Evolutionary conservation across 768 basidiomycete species (phyloP), one percentile per base, ranked within the genome.

Genomic region (Phanerodontia chrysosporium): DNA sequence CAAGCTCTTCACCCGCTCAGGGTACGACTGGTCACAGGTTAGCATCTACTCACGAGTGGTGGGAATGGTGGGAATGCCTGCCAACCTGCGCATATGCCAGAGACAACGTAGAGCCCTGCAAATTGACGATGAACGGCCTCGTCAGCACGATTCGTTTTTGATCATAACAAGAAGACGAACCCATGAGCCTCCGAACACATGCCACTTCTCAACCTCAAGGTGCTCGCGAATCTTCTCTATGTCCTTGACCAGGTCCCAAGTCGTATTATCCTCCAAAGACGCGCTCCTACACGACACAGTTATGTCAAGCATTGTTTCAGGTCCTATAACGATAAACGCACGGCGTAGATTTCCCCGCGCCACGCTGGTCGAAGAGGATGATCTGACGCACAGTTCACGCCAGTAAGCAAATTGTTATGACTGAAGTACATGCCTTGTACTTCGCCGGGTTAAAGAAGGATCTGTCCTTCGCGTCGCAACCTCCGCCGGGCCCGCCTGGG

Each of bases 171-270:
- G 21, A 24, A 51, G n/a, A 69, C 76, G 51, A 64, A 89, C 90
- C 94, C 95, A 96, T 51, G 89, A 92, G 9, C 95, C 95, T 28
- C 95, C 95, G 68, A 98, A 97, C 27, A 97, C 91, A 58, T 95
- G 86, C 95, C 94, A 97, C 67, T 85, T 91, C 21, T 91, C 86
- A 57, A 98, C 80, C 44, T 74, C 74, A 16, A 98, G 80, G 58
- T 89, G 81, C 68, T 87, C 78, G 58, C 95, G 81, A 25, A 96
- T 74, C 66, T 77, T 87, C 70, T 98, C 95, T 10, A 94, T 84
- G 67, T 98, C 95, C 62, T 83, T 88, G 25, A 98, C 92, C 44
- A 96, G 84, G 68, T 93, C 88, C 92, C 91, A 94, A 4, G 95
- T 97, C 1, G 93, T 97, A 72, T 98, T 98, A 52, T 94, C 87